Evolutionary conservation across 1,284 basidiomycete genomes (phyloP).

Genomic region (Schizophyllum commune): DNA sequence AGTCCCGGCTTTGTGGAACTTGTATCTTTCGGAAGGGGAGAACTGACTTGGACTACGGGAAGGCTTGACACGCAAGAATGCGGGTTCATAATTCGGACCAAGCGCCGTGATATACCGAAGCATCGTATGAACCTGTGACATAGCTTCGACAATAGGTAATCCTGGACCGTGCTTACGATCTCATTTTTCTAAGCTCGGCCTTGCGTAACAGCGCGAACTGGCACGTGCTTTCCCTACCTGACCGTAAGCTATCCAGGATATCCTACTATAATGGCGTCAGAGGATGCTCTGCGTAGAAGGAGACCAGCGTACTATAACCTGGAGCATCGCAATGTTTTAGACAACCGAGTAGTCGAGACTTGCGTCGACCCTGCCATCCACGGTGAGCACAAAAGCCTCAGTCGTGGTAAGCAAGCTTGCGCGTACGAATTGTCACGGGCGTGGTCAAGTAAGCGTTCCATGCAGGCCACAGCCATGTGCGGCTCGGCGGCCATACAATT

Average conservation of each 20-base stretch:
- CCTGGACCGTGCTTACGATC: too few relatives aligned
- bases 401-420: not conserved
- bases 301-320: slow-evolving; percentile 64
- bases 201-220: slow-evolving; percentile 21
- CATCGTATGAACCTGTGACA: too few relatives aligned
- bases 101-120: too few relatives aligned
- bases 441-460: slow-evolving; percentile 73
- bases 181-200: not conserved
- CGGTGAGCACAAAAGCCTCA: not conserved
- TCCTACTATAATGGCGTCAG: slow-evolving; percentile 18
- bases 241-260: slow-evolving; percentile 25
- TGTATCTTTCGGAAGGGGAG: too few relatives aligned
- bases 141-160: too few relatives aligned
- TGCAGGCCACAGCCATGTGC: slow-evolving; percentile 73
- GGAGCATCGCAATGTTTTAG: slow-evolving; percentile 70
- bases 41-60: too few relatives aligned
- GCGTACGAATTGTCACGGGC: slow-evolving; percentile 69
- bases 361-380: slow-evolving; percentile 55
- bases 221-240: slow-evolving; percentile 19
- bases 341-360: slow-evolving; percentile 74
- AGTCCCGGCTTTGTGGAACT: too few relatives aligned
- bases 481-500: slow-evolving; percentile 80
- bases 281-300: too few relatives aligned
- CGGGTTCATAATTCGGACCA: too few relatives aligned
- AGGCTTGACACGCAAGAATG: too few relatives aligned